phyloP scores from a whole-genome alignment of 2,329 filamentous ascomycete genomes.

The Diatrype stigma region DNA sequence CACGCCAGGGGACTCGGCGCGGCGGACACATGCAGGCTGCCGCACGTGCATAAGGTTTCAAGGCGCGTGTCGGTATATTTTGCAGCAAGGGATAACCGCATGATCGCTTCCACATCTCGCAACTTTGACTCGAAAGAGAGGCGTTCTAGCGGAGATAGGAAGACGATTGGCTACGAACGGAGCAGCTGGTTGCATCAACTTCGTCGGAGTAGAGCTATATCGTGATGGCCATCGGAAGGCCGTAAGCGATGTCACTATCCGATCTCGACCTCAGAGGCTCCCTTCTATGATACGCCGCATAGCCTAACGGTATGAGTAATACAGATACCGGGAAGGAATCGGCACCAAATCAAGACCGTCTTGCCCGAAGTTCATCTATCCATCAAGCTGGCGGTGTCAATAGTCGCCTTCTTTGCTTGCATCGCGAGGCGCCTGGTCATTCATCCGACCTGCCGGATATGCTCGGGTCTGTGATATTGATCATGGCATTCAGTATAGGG shows the following conservation, averaged over 20 bases:
- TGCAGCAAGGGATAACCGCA: background rate
- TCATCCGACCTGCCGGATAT: background rate
- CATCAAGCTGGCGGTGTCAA: background rate
- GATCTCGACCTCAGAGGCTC: background rate
- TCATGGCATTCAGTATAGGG: too few species aligned
- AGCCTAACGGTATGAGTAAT: background rate
- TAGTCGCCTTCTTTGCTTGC: background rate
- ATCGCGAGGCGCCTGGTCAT: background rate
- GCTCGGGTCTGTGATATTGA: background rate
- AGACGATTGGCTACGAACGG: background rate
- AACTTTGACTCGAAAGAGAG: background rate
- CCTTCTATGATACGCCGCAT: background rate
- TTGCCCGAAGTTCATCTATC: background rate
- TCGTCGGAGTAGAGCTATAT: too few species aligned
- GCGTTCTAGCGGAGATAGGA: background rate
- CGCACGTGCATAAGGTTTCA: background rate
- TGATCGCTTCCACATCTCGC: background rate
- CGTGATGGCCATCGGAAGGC: background rate
- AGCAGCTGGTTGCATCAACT: background rate
- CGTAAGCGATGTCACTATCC: background rate
- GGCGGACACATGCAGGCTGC: background rate
- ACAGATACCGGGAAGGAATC: background rate
- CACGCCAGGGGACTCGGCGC: background rate
- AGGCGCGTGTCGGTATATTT: background rate
- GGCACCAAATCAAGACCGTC: background rate